These are phyloP conservation scores for Mycena indigotica DNA, from an alignment of 768 basidiomycete genomes.

Conservation along the genomic window DNA sequence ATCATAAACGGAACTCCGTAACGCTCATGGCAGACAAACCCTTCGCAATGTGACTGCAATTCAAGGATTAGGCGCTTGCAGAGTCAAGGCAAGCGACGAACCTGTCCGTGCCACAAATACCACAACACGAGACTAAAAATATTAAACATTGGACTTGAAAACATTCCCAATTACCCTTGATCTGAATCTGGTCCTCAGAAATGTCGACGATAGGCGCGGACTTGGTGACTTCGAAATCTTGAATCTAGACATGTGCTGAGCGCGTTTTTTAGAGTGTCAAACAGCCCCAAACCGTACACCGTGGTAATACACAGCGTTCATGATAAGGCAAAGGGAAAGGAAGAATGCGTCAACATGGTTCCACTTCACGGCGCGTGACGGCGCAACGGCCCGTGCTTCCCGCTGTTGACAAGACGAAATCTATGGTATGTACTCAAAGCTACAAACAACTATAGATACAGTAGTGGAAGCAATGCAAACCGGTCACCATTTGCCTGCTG, in stretches of 20 bases:
- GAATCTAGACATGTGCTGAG: conserved; percentile 7
- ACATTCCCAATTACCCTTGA: conserved; percentile 50
- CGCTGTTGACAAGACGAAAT: neutral
- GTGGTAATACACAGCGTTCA: conserved; percentile 55
- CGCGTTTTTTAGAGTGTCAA: conserved; percentile 37
- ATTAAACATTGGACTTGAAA: conserved; percentile 36
- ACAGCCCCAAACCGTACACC: conserved; percentile 29
- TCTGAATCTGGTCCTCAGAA: conserved; percentile 56
- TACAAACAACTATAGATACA: conserved; percentile 3
- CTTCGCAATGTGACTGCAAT: conserved; percentile 22
- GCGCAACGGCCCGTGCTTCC: neutral
- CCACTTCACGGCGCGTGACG: conserved; percentile 1
- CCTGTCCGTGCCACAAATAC: conserved; percentile 69
- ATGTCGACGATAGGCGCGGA: conserved; percentile 52
- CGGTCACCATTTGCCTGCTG: conserved; percentile 7
- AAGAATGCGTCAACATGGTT: neutral
- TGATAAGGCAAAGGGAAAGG: conserved; percentile 18
- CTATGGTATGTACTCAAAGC: neutral
- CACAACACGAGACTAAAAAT: conserved; percentile 14
- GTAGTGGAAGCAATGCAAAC: neutral
- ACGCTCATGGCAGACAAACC: neutral
- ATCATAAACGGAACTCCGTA: conserved; percentile 1
- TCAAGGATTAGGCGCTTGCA: neutral
- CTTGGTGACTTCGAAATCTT: conserved; percentile 52
- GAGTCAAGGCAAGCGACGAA: conserved; percentile 36